A percentile compares a stretch with the other conserved stretches of the same genome.
phyloP scores from a whole-genome alignment of 2,329 filamentous ascomycete genomes.

The Monilinia fructigena region DNA sequence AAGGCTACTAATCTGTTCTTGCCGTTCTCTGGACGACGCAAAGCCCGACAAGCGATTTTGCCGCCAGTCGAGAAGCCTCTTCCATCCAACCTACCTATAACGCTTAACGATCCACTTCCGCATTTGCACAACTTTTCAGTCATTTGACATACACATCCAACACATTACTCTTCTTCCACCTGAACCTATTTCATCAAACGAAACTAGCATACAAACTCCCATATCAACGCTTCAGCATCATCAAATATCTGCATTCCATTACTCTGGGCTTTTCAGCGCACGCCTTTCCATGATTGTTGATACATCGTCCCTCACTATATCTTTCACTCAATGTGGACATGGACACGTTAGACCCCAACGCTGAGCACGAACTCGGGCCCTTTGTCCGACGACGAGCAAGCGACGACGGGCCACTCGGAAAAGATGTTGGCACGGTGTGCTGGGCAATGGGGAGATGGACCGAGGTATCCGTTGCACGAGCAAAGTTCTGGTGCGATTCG shows the following conservation, averaged over 20 bases:
- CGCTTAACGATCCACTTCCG: slow-evolving; percentile 62
- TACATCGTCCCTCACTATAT: slow-evolving; percentile 51
- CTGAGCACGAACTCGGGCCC: slow-evolving; percentile 56
- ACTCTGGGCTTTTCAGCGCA: slow-evolving; percentile 55
- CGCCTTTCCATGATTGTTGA: slow-evolving; percentile 59
- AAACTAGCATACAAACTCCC: slow-evolving; percentile 28
- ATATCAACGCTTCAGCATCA: slow-evolving; percentile 52
- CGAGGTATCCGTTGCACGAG: slow-evolving; percentile 58
- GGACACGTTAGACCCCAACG: slow-evolving; percentile 55
- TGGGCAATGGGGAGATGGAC: slow-evolving; percentile 72
- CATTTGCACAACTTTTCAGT: slow-evolving; percentile 72
- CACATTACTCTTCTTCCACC: slow-evolving; percentile 48
- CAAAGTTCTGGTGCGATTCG: slow-evolving; percentile 60
- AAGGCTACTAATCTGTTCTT: slow-evolving; percentile 37
- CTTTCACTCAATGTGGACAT: slow-evolving; percentile 54
- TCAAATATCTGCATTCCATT: slow-evolving; percentile 50
- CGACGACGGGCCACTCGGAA: slow-evolving; percentile 48
- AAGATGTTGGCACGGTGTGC: slow-evolving; percentile 58
- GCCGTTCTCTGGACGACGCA: slow-evolving; percentile 36
- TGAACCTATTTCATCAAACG: slow-evolving; percentile 24
- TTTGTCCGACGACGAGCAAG: slow-evolving; percentile 44
- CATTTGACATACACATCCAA: slow-evolving; percentile 61
- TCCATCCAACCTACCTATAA: slow-evolving; percentile 63
- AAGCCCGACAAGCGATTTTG: slow-evolving; percentile 33
- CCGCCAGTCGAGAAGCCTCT: slow-evolving; percentile 44